Conservation (phyloP, 169 alveolate species). For the Plasmodium malariae region DNA sequence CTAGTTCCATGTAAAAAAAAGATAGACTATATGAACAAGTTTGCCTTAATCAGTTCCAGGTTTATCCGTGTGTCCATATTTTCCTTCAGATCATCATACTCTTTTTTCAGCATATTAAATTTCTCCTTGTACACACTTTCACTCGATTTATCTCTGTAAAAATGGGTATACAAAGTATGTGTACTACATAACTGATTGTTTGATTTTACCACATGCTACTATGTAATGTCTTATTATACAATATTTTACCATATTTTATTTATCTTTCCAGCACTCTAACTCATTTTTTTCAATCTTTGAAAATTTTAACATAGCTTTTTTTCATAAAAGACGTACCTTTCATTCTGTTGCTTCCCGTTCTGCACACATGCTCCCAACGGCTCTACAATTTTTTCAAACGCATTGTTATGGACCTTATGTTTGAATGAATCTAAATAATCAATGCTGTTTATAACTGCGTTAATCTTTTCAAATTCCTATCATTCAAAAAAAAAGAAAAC, state of each 20-base stretch:
- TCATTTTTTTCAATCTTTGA: conserved; percentile 1
- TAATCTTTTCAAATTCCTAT: conserved; percentile 66
- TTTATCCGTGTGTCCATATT: conserved; percentile 36
- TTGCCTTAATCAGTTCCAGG: conserved; percentile 50
- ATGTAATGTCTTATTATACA: too few relatives aligned
- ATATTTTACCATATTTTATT: neutral
- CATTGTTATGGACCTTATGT: conserved; percentile 17
- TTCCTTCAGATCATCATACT: conserved; percentile 52
- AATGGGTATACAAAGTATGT: conserved; percentile 1
- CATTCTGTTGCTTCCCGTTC: neutral
- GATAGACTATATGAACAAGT: neutral
- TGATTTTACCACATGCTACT: too few relatives aligned
- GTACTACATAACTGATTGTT: too few relatives aligned
- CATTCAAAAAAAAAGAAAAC: too few relatives aligned
- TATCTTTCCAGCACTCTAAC: neutral
- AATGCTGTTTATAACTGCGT: conserved; percentile 24
- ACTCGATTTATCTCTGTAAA: neutral
- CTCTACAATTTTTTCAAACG: conserved; percentile 19
- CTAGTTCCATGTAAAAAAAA: neutral
- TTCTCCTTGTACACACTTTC: conserved; percentile 26
- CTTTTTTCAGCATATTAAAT: conserved; percentile 30
- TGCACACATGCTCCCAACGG: conserved; percentile 36
- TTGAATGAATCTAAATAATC: conserved; percentile 40
- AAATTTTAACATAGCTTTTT: too few relatives aligned
- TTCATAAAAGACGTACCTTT: conserved; percentile 8